These are phyloP conservation scores for Symbiodinium pilosum DNA, from an alignment of 73 alveolate species.

Conservation along the genomic window DNA sequence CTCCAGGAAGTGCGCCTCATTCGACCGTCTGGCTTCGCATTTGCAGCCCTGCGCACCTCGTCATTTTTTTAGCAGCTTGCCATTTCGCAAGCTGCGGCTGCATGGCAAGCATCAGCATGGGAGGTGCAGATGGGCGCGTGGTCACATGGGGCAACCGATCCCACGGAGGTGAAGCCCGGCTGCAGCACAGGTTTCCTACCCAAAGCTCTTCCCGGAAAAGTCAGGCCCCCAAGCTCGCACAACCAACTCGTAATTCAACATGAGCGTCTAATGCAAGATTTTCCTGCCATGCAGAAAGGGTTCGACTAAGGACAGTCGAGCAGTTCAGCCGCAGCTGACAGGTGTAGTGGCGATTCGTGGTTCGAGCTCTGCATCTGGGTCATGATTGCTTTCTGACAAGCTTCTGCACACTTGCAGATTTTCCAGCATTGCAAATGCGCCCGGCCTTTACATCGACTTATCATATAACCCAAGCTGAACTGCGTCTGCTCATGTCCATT, in stretches of 20 bases:
- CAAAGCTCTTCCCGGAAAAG: background rate
- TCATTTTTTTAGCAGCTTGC: background rate
- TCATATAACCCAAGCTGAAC: too few species aligned
- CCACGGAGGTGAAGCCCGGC: background rate
- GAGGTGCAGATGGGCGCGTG: background rate
- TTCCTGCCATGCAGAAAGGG: too few species aligned
- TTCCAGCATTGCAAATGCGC: too few species aligned
- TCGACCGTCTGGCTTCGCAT: conserved; percentile 1
- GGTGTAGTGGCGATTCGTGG: background rate
- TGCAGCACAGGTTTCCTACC: background rate
- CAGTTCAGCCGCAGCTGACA: background rate
- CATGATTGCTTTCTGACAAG: background rate
- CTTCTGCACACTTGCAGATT: too few species aligned
- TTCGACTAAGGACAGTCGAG: background rate
- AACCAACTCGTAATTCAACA: too few species aligned
- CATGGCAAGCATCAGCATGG: background rate
- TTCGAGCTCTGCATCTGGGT: background rate
- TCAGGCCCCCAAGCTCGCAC: too few species aligned
- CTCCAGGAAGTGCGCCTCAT: background rate
- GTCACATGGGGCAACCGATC: background rate
- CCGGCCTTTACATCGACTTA: too few species aligned
- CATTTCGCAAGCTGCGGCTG: background rate
- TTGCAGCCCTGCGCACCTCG: background rate
- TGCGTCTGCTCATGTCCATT: too few species aligned
- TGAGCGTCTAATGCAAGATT: too few species aligned